Conservation (phyloP, 2,329 filamentous ascomycete genomes). For the Nemania bipapillata region DNA sequence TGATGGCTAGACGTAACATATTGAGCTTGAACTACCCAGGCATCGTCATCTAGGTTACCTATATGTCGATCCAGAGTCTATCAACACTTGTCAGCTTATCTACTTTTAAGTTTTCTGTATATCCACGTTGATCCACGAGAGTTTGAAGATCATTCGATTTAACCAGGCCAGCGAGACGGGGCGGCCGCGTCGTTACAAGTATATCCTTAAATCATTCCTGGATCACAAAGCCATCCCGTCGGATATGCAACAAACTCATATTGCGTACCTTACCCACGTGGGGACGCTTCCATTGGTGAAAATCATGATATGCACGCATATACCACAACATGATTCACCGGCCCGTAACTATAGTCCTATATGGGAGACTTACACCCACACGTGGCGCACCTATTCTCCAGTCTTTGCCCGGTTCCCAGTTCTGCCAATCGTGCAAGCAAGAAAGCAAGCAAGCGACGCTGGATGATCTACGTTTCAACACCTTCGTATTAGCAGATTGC, state of each 20-base stretch:
- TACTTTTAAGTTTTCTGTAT: no score
- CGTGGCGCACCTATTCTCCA: not conserved
- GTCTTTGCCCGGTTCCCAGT: no score
- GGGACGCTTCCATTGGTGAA: not conserved
- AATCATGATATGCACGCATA: not conserved
- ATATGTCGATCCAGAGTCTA: not conserved
- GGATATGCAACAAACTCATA: slow-evolving; percentile 6
- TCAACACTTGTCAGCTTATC: not conserved
- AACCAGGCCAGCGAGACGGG: not conserved
- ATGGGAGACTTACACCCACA: not conserved
- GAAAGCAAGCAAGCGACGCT: not conserved
- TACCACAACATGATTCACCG: not conserved
- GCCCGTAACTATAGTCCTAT: not conserved
- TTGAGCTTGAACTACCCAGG: not conserved
- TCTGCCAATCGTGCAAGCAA: no score
- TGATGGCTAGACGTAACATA: not conserved
- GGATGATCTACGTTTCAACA: not conserved
- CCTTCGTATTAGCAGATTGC: slow-evolving; percentile 21
- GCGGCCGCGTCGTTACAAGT: not conserved
- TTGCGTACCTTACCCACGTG: slow-evolving; percentile 23
- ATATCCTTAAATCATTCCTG: not conserved
- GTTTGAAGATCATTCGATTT: not conserved
- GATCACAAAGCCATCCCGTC: not conserved
- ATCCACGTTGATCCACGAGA: not conserved
- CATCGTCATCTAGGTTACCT: no score